Evolutionary conservation across 495 filamentous ascomycete genomes (phyloP).

Genomic region (Aspergillus diversus): DNA sequence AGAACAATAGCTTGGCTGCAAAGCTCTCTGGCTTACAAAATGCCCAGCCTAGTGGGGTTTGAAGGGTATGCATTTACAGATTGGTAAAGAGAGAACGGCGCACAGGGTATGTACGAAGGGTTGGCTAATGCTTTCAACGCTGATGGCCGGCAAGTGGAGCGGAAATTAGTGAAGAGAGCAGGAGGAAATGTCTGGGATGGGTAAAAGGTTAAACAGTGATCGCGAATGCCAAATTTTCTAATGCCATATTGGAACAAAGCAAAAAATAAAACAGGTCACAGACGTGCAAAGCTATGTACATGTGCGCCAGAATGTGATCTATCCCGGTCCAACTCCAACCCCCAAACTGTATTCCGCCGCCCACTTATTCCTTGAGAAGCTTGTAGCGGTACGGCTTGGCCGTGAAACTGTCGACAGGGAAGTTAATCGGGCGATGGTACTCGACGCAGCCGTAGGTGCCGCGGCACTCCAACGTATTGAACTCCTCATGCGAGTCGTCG

Average conservation of each 20-base stretch:
- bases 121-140: background rate
- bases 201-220: background rate
- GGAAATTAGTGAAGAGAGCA: background rate
- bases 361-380: constrained; percentile 1
- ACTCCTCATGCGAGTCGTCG: background rate
- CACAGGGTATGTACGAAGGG: background rate
- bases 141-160: background rate
- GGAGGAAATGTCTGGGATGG: background rate
- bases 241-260: background rate
- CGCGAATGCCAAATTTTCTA: background rate
- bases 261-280: background rate
- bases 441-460: constrained; percentile 2
- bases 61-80: no score
- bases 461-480: constrained; percentile 4
- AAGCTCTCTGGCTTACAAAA: no score
- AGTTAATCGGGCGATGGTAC: background rate
- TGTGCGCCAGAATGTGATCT: background rate
- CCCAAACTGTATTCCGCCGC: background rate
- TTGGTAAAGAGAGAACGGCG: no score
- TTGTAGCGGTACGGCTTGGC: constrained; percentile 6
- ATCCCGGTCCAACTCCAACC: background rate
- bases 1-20: no score
- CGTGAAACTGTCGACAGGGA: constrained; percentile 1
- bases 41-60: no score
- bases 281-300: background rate